A percentile compares a stretch with the other conserved stretches of the same genome.
phyloP scores from a whole-genome alignment of 1,284 basidiomycete species.

The Sanghuangporus sanghuang region DNA sequence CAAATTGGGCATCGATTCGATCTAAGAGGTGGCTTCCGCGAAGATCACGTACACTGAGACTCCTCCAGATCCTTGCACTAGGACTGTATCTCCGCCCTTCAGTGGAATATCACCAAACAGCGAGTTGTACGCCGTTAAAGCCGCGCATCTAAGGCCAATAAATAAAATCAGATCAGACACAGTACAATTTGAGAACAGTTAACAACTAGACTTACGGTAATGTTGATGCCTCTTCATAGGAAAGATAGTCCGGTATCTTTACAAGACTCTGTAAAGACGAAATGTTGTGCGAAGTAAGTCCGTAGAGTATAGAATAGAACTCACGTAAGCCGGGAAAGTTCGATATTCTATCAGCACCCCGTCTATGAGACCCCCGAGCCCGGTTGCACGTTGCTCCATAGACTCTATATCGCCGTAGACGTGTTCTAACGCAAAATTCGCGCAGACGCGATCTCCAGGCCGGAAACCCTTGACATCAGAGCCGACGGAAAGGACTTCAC shows the following conservation, averaged over 20 bases:
- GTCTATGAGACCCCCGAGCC: slow-evolving; percentile 44
- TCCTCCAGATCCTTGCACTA: slow-evolving; percentile 55
- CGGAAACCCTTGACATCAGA: slow-evolving; percentile 34
- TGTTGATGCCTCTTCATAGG: slow-evolving; percentile 48
- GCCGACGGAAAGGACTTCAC: slow-evolving; percentile 52
- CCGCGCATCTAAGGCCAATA: slow-evolving; percentile 32
- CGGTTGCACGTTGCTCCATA: slow-evolving; percentile 22
- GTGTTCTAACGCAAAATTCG: slow-evolving; percentile 39
- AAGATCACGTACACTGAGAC: slow-evolving; percentile 42
- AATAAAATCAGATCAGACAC: neutral
- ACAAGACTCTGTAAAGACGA: slow-evolving; percentile 33
- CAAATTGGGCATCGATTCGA: neutral
- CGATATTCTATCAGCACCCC: slow-evolving; percentile 55
- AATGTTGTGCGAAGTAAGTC: neutral
- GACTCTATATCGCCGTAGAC: slow-evolving; percentile 34
- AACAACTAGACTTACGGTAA: slow-evolving; percentile 32
- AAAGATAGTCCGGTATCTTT: slow-evolving; percentile 39
- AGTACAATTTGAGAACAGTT: neutral
- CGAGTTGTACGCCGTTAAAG: slow-evolving; percentile 46
- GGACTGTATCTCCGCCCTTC: slow-evolving; percentile 43
- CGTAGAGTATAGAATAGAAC: neutral
- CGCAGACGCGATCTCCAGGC: slow-evolving; percentile 50
- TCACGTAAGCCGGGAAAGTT: slow-evolving; percentile 38
- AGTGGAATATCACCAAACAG: slow-evolving; percentile 37
- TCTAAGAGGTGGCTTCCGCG: neutral